phyloP scores from a whole-genome alignment of 192 early-diverging fungal genomes.

The Geranomyces variabilis region DNA sequence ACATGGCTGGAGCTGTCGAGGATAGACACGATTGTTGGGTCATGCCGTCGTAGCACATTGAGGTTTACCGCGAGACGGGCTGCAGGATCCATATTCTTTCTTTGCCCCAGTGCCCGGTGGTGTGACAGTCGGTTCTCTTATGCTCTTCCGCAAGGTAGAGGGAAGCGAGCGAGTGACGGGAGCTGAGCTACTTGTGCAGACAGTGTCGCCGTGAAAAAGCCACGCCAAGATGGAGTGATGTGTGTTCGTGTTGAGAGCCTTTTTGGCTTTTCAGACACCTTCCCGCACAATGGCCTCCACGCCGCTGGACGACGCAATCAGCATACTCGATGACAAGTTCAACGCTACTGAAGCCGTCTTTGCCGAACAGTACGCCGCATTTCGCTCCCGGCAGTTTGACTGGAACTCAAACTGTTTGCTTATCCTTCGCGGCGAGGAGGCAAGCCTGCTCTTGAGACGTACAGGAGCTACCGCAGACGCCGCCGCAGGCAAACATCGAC shows the following conservation, averaged over 20 bases:
- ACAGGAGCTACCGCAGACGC: background rate
- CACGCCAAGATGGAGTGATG: too few relatives aligned
- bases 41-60: slow-evolving; percentile 80
- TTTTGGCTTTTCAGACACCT: too few relatives aligned
- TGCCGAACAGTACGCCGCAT: slow-evolving; percentile 3
- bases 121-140: too few relatives aligned
- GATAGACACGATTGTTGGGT: slow-evolving; percentile 74
- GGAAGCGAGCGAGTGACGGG: too few relatives aligned
- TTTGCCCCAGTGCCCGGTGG: too few relatives aligned
- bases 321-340: slow-evolving; percentile 12
- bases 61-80: slow-evolving; percentile 76
- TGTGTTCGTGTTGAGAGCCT: too few relatives aligned
- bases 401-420: slow-evolving; percentile 18
- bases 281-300: too few relatives aligned
- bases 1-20: slow-evolving; percentile 84
- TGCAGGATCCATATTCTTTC: slow-evolving; percentile 65
- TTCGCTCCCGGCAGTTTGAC: slow-evolving; percentile 9
- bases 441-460: background rate
- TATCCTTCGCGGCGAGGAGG: slow-evolving; percentile 10
- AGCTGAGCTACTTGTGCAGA: too few relatives aligned
- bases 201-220: too few relatives aligned
- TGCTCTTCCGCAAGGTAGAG: too few relatives aligned
- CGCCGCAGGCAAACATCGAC: background rate
- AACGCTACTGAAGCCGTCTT: background rate
- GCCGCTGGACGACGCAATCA: too few relatives aligned